Base-by-base conservation (phyloP, 169 alveolate species). In the Cystoisospora suis region DNA sequence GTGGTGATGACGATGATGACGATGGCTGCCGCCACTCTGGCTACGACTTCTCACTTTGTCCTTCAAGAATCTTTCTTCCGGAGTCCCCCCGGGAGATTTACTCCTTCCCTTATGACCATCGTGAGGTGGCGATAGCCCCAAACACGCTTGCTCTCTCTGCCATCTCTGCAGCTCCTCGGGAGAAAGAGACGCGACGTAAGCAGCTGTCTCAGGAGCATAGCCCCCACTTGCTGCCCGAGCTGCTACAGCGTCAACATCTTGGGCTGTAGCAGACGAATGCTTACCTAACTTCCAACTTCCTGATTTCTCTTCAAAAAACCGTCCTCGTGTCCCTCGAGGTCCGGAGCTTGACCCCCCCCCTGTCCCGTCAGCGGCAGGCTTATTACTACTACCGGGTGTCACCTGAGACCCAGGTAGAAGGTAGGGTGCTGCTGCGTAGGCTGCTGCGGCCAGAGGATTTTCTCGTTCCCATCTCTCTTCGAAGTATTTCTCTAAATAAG, bases 351-450 rank as follows among this genome's bases (percentile, higher is more conserved):
- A 12, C 61, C 20, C 20, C n/a, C n/a, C 4, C 9, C 75, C 75
- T 15, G 20, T 59, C 75, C 29, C 29, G 42, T 59, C 42, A 29
- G 75, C 7, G 75, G 36, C 75, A n/a, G n/a, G n/a, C n/a, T n/a
- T n/a, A n/a, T n/a, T n/a, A n/a, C n/a, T n/a, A n/a, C n/a, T n/a
- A n/a, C n/a, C n/a, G n/a, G n/a, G n/a, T n/a, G n/a, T n/a, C n/a
- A n/a, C n/a, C n/a, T n/a, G n/a, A n/a, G n/a, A n/a, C n/a, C n/a
- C n/a, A 20, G 91, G 91, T 77, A 87, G 79, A 29, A 87, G 87
- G 61, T 87, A 87, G 3, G 91, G 91, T 3, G 91, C 91, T 49
- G 91, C 91, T 7, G 91, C 91, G 59, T 87, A 87, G 69, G 56
- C 86, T 58, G 79, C 59, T n/a, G 91, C 91, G 6, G 91, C 42